Base-by-base conservation (phyloP, 129 eudicot species). In the Pittosporum tobira region DNA sequence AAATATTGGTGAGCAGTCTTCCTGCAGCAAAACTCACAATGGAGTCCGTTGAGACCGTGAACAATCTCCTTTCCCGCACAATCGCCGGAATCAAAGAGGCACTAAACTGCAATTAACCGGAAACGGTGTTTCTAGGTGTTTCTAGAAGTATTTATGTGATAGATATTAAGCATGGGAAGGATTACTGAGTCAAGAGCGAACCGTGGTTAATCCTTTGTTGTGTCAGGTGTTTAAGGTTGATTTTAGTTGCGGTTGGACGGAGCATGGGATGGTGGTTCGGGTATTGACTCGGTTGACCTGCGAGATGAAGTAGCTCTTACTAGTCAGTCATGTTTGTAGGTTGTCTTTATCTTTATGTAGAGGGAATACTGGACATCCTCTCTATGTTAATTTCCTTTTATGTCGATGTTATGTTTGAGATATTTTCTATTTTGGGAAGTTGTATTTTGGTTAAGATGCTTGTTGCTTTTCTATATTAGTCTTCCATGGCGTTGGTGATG, bases 171-270 rank as follows among this genome's bases (percentile, higher is more conserved):
- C 65, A 63, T 38, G 38, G 26, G 21, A 31, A 25, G 73, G 78
- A 59, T 69, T 71, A 74, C 19, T 15, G 94, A 84, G 96, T 88
- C 96, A 88, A 87, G 96, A 88, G 79, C 88, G 96, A 79, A 88
- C 96, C 94, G 72, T 56, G 64, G 59, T 62, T 68, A 62, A 56
- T 62, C 75, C 77, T 58, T 25, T 24, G 71, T 44, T 10, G 20
- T 51, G 71, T 29, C 53, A 27, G 48, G 56, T 12, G 44, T 5
- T 11, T 7, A 13, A 8, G 11, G 2, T 29, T n/a, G 46, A 5
- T 26, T 14, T 30, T 8, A 0, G 18, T 2, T 26, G 34, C n/a
- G n/a, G n/a, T n/a, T n/a, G 26, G 6, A 57, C 22, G 20, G 59
- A 31, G 47, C 73, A 58, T 64, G 51, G 74, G 73, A 59, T 69